These are phyloP conservation scores for Blepharisma undulans DNA, from an alignment of 169 alveolate species.

Conservation along the genomic window DNA sequence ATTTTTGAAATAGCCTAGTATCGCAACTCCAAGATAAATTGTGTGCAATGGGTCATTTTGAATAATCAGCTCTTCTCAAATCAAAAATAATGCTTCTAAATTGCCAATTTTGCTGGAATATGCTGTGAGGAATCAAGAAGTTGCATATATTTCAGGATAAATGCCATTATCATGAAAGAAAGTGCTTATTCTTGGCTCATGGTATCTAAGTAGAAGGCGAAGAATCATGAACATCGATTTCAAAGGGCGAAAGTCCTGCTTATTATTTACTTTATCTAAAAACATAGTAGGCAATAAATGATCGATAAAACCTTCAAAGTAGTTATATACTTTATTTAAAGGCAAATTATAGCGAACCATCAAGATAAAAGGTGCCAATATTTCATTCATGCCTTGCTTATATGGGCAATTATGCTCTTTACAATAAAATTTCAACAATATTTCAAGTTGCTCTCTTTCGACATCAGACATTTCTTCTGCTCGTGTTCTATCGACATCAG, in stretches of 20 bases:
- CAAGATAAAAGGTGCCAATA: conserved; percentile 62
- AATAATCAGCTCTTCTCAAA: conserved; percentile 65
- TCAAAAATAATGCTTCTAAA: conserved; percentile 51
- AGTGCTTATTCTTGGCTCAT: conserved; percentile 51
- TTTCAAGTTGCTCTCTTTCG: conserved; percentile 38
- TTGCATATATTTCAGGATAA: conserved; percentile 67
- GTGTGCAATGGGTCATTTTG: conserved; percentile 63
- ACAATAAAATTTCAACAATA: conserved; percentile 55
- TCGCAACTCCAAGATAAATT: conserved; percentile 58
- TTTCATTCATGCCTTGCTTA: conserved; percentile 76
- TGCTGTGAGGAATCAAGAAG: conserved; percentile 68
- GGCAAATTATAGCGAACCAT: conserved; percentile 44
- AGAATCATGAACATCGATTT: conserved; percentile 57
- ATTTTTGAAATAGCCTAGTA: conserved; percentile 44
- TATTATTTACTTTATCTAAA: conserved; percentile 31
- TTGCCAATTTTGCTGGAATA: conserved; percentile 58
- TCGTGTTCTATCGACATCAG: conserved; percentile 49
- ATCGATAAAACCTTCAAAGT: conserved; percentile 55
- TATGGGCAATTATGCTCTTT: conserved; percentile 51
- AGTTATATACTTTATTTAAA: conserved; percentile 51
- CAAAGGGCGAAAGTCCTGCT: conserved; percentile 54
- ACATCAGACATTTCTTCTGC: conserved; percentile 19
- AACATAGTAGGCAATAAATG: conserved; percentile 55
- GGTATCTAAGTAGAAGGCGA: conserved; percentile 56
- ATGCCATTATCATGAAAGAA: conserved; percentile 36